Evolutionary conservation across 768 basidiomycete genomes (phyloP).

Genomic region (Saitozyma podzolica): DNA sequence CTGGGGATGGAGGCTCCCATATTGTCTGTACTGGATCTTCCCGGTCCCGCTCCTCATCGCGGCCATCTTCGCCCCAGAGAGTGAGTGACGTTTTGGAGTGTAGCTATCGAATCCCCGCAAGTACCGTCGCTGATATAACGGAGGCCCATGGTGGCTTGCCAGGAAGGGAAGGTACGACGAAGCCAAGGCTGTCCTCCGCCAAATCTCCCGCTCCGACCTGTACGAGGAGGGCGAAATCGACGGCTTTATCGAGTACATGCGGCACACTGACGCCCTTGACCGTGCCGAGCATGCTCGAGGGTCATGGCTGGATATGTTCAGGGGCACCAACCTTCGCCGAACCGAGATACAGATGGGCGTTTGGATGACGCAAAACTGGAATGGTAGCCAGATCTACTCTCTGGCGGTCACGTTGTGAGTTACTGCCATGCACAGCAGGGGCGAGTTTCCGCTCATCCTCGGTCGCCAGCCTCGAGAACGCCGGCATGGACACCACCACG

Average conservation of each 20-base stretch:
- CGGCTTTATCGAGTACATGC: slow-evolving; percentile 14
- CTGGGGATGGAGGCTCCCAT: slow-evolving; percentile 24
- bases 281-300: slow-evolving; percentile 6
- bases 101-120: slow-evolving; percentile 10
- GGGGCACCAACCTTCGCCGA: slow-evolving; percentile 9
- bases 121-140: background rate
- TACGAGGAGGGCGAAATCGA: slow-evolving; percentile 11
- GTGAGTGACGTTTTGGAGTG: slow-evolving; percentile 11
- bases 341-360: slow-evolving; percentile 19
- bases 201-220: slow-evolving; percentile 7
- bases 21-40: slow-evolving; percentile 27
- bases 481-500: slow-evolving; percentile 7
- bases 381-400: slow-evolving; percentile 7
- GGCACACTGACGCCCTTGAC: slow-evolving; percentile 15
- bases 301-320: slow-evolving; percentile 8
- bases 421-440: too few relatives aligned
- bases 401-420: slow-evolving; percentile 14
- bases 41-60: slow-evolving; percentile 24
- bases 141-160: slow-evolving; percentile 49
- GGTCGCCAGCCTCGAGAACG: slow-evolving; percentile 8
- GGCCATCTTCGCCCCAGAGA: slow-evolving; percentile 22
- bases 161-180: slow-evolving; percentile 40
- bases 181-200: slow-evolving; percentile 17
- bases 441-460: slow-evolving; percentile 24
- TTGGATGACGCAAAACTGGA: slow-evolving; percentile 12